Evolutionary conservation across 805 yeast genomes (phyloP).

Genomic region (Cyberlindnera sargentensis): DNA sequence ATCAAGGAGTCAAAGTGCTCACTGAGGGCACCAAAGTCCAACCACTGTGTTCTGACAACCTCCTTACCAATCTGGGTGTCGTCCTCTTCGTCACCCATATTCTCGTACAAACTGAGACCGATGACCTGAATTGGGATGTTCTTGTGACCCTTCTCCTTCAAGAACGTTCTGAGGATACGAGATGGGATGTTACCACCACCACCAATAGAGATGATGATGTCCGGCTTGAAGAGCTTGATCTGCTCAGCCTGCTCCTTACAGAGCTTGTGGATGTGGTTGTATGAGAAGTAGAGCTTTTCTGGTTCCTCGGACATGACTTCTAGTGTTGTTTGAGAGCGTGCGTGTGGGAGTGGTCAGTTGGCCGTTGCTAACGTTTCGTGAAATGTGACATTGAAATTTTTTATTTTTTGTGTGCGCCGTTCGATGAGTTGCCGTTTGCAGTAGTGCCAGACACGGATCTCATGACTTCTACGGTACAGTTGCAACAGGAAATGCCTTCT

Average conservation of each 20-base stretch:
- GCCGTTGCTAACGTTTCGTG: not conserved
- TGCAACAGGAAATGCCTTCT: too few relatives aligned
- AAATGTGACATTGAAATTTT: not conserved
- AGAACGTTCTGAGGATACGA: constrained; percentile 57
- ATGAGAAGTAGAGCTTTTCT: constrained; percentile 57
- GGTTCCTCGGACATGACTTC: not conserved
- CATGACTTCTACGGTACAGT: not conserved
- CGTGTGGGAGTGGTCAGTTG: too few relatives aligned
- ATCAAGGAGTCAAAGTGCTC: constrained; percentile 69
- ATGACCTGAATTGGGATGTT: constrained; percentile 68
- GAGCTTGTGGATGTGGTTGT: constrained; percentile 75
- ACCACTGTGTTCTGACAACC: constrained; percentile 86
- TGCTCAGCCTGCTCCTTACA: constrained; percentile 61
- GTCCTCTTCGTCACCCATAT: constrained; percentile 37
- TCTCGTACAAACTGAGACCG: constrained; percentile 59
- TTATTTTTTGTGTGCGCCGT: not conserved
- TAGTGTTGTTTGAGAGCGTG: not conserved
- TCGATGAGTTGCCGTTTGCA: not conserved
- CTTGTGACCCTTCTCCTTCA: constrained; percentile 50
- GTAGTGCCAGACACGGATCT: not conserved
- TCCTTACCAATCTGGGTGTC: constrained; percentile 60
- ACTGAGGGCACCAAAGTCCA: constrained; percentile 67
- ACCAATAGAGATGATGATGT: constrained; percentile 59
- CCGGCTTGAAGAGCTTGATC: constrained; percentile 39
- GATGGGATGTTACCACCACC: constrained; percentile 68